A percentile compares a stretch with the other conserved stretches of the same genome.
Conservation (phyloP, 2,329 filamentous ascomycete genomes). For the Aureobasidium leucospermi region DNA sequence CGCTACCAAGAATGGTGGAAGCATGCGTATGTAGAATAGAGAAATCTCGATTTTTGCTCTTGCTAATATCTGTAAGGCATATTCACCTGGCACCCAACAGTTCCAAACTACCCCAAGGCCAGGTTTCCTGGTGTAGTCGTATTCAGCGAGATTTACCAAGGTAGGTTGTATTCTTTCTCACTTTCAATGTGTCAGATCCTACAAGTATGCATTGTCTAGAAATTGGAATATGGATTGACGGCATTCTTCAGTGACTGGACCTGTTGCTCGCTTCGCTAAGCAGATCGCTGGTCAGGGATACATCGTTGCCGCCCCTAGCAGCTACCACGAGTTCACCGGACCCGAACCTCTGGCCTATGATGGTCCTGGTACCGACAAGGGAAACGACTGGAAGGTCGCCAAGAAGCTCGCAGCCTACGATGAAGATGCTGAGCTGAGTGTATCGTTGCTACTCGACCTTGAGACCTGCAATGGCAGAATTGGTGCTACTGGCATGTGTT, state of each 20-base stretch:
- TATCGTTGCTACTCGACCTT: constrained; percentile 35
- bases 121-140: constrained; percentile 82
- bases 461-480: constrained; percentile 63
- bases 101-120: constrained; percentile 80
- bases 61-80: constrained; percentile 53
- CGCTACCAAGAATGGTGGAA: constrained; percentile 50
- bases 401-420: constrained; percentile 81
- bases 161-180: constrained; percentile 36
- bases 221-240: background rate
- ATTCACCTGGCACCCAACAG: constrained; percentile 79
- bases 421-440: constrained; percentile 41
- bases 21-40: constrained; percentile 44
- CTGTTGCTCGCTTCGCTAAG: constrained; percentile 79
- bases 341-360: constrained; percentile 81
- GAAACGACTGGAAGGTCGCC: constrained; percentile 77
- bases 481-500: constrained; percentile 81
- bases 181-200: background rate
- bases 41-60: background rate
- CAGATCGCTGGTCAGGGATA: constrained; percentile 91
- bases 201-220: too few species aligned
- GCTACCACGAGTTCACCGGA: constrained; percentile 87
- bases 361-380: constrained; percentile 75
- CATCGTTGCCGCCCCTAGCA: constrained; percentile 83
- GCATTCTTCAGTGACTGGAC: constrained; percentile 64
- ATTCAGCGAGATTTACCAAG: constrained; percentile 95